These are phyloP conservation scores for Begonia fuchsioides DNA, from an alignment of 306 rosid genomes.

Conservation along the genomic window DNA sequence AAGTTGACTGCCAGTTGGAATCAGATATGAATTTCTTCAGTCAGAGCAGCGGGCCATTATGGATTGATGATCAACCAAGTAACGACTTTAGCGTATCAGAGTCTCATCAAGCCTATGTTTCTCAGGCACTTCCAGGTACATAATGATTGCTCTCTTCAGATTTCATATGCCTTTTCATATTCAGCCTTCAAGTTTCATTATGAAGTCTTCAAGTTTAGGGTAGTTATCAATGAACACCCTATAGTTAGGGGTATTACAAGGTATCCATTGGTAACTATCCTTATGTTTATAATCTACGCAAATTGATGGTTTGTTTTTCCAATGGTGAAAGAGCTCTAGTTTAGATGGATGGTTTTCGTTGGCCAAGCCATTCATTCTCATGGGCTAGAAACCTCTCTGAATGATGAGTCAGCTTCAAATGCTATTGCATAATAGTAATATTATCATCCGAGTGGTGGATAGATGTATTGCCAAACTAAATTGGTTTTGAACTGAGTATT, in stretches of 20 bases:
- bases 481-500: not conserved
- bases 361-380: conserved; percentile 13
- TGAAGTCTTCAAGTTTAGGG: too few relatives aligned
- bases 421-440: conserved; percentile 3
- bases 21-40: conserved; percentile 14
- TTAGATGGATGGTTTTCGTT: conserved; percentile 14
- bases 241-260: too few relatives aligned
- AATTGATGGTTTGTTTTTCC: conserved; percentile 24
- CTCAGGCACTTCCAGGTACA: conserved; percentile 55
- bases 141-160: not conserved
- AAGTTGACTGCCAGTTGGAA: conserved; percentile 21
- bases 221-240: too few relatives aligned
- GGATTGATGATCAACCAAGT: conserved; percentile 19
- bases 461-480: conserved; percentile 5
- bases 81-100: conserved; percentile 16
- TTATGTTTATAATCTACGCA: conserved; percentile 14
- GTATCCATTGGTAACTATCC: too few relatives aligned
- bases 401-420: conserved; percentile 9
- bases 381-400: conserved; percentile 4
- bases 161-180: not conserved
- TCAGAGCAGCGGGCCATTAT: conserved; percentile 24
- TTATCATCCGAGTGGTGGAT: not conserved
- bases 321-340: conserved; percentile 17
- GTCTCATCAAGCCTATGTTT: conserved; percentile 20
- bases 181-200: conserved; percentile 7